Base-by-base conservation (phyloP, 139 green algal genomes). In the Micromonas commoda region DNA sequence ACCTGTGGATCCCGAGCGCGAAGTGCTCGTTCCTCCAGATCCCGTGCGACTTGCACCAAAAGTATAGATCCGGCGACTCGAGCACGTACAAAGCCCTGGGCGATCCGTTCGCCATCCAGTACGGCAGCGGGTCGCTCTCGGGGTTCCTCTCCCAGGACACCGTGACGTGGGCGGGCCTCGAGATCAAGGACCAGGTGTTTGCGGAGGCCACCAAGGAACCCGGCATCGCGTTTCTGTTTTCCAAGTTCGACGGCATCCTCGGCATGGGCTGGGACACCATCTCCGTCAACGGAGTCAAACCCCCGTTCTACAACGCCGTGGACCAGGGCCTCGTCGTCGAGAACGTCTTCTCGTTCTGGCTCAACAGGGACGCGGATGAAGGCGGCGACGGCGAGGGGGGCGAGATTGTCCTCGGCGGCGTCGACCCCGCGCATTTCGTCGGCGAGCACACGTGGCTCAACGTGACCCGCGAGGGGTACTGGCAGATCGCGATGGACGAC, bases 181-280 rank as follows among this genome's bases (percentile, higher is more conserved):
- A 84, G 35, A 82, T 97, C 24, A 51, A 83, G 63, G 63, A 82
- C 51, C 92, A 96, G 76, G 51, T 37, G 20, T 88, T 88, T 77
- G 84, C 78, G 0, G 84, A 88, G 45, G 78, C 84, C 34, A 85
- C 79, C 29, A 85, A 82, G 67, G 96, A 99, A 86, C 96, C 96
- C 2, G 90, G 91, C 51, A 81, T 99, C 16, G 86, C 94, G 13
- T 99, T 99, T 82, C 86, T 99, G 54, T 88, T 91, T 9, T 93
- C 92, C 52, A 94, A 94, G 78, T 99, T 99, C 82, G 96, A 99
- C 76, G 96, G 96, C 69, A 98, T 99, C 80, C 81, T 99, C 82
- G 96, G 96, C 45, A 86, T 99, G 83, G 96, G 87, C 32, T 99
- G 94, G 83, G 88, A 93, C 4, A 84, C 92, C 64, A 99, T 99